Conservation (phyloP, 805 yeast species). For the Yarrowia sp. region DNA sequence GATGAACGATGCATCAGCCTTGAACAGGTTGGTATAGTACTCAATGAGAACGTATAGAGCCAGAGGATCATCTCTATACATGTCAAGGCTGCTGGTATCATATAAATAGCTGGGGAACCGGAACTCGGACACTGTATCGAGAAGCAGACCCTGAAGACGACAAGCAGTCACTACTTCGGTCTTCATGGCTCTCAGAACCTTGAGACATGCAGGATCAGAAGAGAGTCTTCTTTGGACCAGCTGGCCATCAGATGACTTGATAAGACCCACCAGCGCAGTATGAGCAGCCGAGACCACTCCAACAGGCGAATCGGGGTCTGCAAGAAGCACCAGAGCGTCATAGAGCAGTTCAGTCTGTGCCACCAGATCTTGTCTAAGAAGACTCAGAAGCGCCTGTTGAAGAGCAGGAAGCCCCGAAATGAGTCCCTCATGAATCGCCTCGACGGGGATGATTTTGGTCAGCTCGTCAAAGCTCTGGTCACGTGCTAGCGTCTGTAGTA, state of each 20-base stretch:
- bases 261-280: background rate
- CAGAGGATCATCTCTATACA: constrained; percentile 13
- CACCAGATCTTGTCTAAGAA: background rate
- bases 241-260: background rate
- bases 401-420: background rate
- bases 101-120: constrained; percentile 1
- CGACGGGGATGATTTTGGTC: background rate
- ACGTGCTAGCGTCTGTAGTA: background rate
- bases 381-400: background rate
- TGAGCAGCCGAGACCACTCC: background rate
- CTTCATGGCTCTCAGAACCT: constrained; percentile 6
- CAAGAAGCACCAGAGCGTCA: background rate
- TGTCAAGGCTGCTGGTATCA: background rate
- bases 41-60: constrained; percentile 7
- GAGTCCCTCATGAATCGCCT: constrained; percentile 1
- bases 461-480: background rate
- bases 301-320: constrained; percentile 16
- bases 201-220: background rate
- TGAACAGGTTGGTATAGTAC: constrained; percentile 15
- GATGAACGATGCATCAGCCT: background rate
- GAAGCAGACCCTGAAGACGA: background rate
- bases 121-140: background rate
- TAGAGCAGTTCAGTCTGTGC: constrained; percentile 1
- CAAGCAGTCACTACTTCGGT: constrained; percentile 8
- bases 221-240: constrained; percentile 1